Percentiles rank a stretch among this genome's conserved stretches.
Conservation (phyloP, 805 yeast genomes). For the Pichia occidentalis region DNA sequence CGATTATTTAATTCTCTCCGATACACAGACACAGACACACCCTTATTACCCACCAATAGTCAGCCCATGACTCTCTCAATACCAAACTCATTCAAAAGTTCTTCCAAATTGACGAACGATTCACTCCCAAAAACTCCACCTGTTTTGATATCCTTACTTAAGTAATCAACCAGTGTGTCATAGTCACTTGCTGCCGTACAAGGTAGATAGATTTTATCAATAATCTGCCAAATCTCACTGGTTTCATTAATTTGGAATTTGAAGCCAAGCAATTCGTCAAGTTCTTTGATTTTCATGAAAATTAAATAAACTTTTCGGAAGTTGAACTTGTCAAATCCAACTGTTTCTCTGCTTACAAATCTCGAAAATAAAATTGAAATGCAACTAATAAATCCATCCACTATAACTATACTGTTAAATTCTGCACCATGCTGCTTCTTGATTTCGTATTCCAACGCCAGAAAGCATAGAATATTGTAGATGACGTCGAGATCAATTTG, state of each 20-base stretch:
- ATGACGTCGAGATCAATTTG: no score
- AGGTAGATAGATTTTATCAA: constrained; percentile 10
- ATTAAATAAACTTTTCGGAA: constrained; percentile 14
- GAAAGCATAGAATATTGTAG: no score
- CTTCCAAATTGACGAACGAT: constrained; percentile 1
- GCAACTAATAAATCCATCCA: constrained; percentile 23
- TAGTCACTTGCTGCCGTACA: constrained; percentile 1
- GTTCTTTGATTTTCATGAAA: constrained; percentile 13
- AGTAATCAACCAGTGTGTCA: constrained; percentile 1
- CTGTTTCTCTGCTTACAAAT: constrained; percentile 9
- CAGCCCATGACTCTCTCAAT: no score
- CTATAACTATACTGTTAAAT: constrained; percentile 6
- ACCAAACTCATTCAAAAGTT: constrained; percentile 1
- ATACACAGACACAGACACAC: not conserved
- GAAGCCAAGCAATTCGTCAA: constrained; percentile 7
- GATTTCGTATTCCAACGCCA: no score
- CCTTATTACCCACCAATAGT: not conserved
- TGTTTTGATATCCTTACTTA: constrained; percentile 1
- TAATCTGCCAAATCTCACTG: constrained; percentile 12
- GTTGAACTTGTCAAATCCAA: constrained; percentile 14
- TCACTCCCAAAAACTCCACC: not conserved
- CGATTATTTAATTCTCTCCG: not conserved
- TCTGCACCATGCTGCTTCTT: not conserved
- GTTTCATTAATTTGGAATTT: constrained; percentile 20
- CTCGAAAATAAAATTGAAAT: constrained; percentile 21